Evolutionary conservation across 495 filamentous ascomycete genomes (phyloP), one percentile per base, ranked within the genome.

Genomic region (Daldinia decipiens): DNA sequence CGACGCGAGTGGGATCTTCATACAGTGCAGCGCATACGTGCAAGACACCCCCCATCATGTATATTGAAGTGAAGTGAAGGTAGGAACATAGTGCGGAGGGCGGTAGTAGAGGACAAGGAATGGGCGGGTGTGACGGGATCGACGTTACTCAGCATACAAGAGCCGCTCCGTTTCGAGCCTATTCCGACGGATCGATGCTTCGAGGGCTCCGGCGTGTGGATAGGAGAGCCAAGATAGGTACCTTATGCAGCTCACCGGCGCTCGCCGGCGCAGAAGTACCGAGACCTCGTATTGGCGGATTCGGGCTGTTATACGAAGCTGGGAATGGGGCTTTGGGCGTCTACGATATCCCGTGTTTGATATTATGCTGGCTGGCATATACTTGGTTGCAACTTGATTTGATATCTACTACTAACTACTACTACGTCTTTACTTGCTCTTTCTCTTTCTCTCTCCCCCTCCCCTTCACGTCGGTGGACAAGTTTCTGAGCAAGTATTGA

Each of bases 61-160:
- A 34, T 34, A 11, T 4, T 29, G 29, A 43, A 43, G 34, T 57
- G 2, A 17, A 17, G 17, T 19, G 43, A 9, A 9, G 43, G 40
- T 27, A 27, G 1, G 26, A 2, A 27, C 26, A 27, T 27, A 45
- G 40, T 21, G 19, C 19, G 7, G 39, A 17, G n/a, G 6, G n/a
- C 17, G 7, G 15, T 45, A 45, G 40, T 17, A 21, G 40, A 19
- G 40, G 40, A 45, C 0, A 45, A 17, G n/a, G 17, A 21, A 57
- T 32, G 6, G 4, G 29, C 9, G 43, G 51, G 70, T 62, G 53
- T 72, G 70, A 68, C 39, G 61, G 60, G 50, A 29, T 65, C 56
- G 43, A 68, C 50, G 65, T 72, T 72, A 68, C 70, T 61, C 70
- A 58, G 51, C 70, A 72, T 72, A 54, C 19, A 68, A 68, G 65